Evolutionary conservation across 2,329 filamentous ascomycete species (phyloP).

Genomic region (Fusarium acutatum): DNA sequence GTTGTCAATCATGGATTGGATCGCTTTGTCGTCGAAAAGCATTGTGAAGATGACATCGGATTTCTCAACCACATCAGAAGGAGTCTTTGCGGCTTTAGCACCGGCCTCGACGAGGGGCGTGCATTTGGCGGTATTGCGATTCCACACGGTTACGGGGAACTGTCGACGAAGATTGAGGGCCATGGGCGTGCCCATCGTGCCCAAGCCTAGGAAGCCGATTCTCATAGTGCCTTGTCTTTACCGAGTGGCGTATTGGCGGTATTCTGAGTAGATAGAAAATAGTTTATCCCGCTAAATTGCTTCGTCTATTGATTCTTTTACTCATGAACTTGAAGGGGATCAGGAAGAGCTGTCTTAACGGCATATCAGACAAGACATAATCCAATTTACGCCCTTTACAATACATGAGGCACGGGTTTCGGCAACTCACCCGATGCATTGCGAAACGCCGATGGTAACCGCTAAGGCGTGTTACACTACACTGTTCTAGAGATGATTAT

Average conservation of each 20-base stretch:
- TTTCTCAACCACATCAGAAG: not conserved
- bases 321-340: too few relatives aligned
- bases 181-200: not conserved
- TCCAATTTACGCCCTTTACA: rapidly evolving
- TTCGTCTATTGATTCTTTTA: too few relatives aligned
- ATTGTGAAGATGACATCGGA: not conserved
- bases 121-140: not conserved
- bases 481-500: not conserved
- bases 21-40: not conserved
- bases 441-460: not conserved
- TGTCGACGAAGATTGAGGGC: not conserved
- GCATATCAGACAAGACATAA: too few relatives aligned
- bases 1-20: not conserved
- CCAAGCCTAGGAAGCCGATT: not conserved
- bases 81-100: not conserved
- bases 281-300: rapidly evolving
- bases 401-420: not conserved
- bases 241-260: rapidly evolving
- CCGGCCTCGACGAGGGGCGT: not conserved
- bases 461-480: too few relatives aligned
- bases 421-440: not conserved
- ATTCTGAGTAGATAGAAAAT: not conserved
- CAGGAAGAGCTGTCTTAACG: too few relatives aligned
- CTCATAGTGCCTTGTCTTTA: not conserved
- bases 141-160: not conserved